These are phyloP conservation scores for Dendryphion nanum DNA, from an alignment of 2,329 filamentous ascomycete species.

Conservation along the genomic window DNA sequence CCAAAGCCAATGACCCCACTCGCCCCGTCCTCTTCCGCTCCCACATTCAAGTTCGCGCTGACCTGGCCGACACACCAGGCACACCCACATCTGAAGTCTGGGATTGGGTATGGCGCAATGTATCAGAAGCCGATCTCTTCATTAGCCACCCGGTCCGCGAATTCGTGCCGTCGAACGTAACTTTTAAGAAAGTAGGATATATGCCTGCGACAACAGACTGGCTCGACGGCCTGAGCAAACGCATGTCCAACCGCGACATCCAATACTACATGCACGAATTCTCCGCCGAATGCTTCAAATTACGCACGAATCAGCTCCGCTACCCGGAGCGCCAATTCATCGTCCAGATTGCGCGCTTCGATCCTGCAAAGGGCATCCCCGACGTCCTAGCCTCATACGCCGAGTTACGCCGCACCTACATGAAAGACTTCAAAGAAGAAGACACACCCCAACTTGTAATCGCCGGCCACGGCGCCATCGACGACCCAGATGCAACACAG, in stretches of 20 bases:
- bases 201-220: conserved; percentile 81
- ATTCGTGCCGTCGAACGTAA: conserved; percentile 71
- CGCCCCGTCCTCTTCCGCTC: conserved; percentile 77
- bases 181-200: conserved; percentile 66
- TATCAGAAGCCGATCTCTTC: conserved; percentile 71
- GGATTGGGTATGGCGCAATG: conserved; percentile 71
- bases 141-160: conserved; percentile 76
- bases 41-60: conserved; percentile 78
- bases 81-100: conserved; percentile 72
- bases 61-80: conserved; percentile 62
- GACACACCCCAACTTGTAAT: conserved; percentile 71
- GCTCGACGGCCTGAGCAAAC: conserved; percentile 80
- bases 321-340: conserved; percentile 69
- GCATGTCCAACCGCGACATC: conserved; percentile 66
- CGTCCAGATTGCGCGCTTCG: conserved; percentile 77
- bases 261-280: conserved; percentile 76
- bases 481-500: conserved; percentile 72
- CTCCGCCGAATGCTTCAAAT: conserved; percentile 59
- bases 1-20: conserved; percentile 68
- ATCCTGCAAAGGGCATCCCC: conserved; percentile 78
- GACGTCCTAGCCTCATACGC: conserved; percentile 75
- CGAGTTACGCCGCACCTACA: conserved; percentile 64
- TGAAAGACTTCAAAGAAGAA: conserved; percentile 49
- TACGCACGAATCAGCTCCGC: conserved; percentile 59
- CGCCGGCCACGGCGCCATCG: conserved; percentile 75